These are phyloP conservation scores for Penicillium verrucosum DNA, from an alignment of 2,329 filamentous ascomycete genomes.

Conservation along the genomic window DNA sequence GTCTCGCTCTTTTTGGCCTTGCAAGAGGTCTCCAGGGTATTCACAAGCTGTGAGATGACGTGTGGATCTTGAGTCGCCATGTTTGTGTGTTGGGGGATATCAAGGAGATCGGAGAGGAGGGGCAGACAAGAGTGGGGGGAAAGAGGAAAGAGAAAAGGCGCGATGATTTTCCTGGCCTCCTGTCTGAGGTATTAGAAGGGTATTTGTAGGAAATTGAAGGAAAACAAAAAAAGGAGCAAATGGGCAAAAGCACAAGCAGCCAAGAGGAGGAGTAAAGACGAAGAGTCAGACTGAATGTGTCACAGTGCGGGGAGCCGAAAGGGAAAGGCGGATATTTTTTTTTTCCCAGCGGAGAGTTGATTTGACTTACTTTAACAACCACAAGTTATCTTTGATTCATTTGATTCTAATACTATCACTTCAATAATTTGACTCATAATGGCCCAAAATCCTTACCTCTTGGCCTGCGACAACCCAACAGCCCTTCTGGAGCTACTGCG, in stretches of 20 bases:
- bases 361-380: too few relatives aligned
- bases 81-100: neutral
- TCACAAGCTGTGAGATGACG: slow-evolving; percentile 64
- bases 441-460: slow-evolving; percentile 62
- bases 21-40: slow-evolving; percentile 55
- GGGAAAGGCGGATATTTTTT: slow-evolving; percentile 14
- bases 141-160: neutral
- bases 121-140: neutral
- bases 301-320: slow-evolving; percentile 24
- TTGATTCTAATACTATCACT: neutral
- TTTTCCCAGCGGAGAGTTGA: too few relatives aligned
- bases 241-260: neutral
- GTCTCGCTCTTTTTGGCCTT: slow-evolving; percentile 46
- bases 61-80: slow-evolving; percentile 60
- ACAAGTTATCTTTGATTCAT: neutral
- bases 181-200: neutral
- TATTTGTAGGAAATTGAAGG: neutral
- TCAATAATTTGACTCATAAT: slow-evolving; percentile 21
- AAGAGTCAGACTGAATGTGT: slow-evolving; percentile 9
- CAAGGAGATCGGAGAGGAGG: neutral
- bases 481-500: slow-evolving; percentile 71
- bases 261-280: neutral
- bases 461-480: slow-evolving; percentile 77
- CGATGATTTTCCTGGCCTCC: neutral
- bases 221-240: neutral